Base-by-base conservation (phyloP, 805 yeast genomes). In the Nakazawaea populi region DNA sequence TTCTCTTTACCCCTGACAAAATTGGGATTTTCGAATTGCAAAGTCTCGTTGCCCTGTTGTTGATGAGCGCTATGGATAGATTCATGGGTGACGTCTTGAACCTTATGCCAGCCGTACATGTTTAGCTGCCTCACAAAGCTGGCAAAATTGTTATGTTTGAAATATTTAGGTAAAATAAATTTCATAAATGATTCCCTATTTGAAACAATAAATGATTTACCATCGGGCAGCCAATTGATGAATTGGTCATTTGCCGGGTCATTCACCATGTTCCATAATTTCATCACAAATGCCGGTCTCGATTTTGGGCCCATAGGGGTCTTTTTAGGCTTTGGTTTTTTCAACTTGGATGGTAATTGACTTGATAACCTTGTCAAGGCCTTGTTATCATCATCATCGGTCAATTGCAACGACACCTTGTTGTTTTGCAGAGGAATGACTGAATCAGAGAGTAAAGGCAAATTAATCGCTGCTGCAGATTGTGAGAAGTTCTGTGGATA, bases 41-140 rank as follows among this genome's bases (percentile, higher is more conserved):
- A 85, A 50, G 82, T 77, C 60, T 94, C 98, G 51, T 91, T 97
- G 41, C 70, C 69, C n/a, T 7, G 37, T 14, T 41, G 49, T 9
- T 37, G n/a, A 18, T 47, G 43, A 32, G 52, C 38, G 52, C 71
- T 74, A 51, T 77, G 75, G 53, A 83, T 68, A 4, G 91, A 77
- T 2, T 95, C 97, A 29, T 86, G 77, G 52, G 71, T 87, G 27
- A 91, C 82, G 67, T 94, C 98, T 68, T 94, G 99, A 4, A 94
- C 94, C 68, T 94, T 94, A 71, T 91, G 98, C 97, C 97, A 94
- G 9, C 99, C 99, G 65, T 94, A 94, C 99, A 94, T 92, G 69
- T 92, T 92, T 60, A 92, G 75, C 65, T 92, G 99, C 55, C 99
- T 81, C 12, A 94, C 98, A 75, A 94, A 94, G 34, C 94, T 84